Percentiles rank a stretch among this genome's conserved stretches.
Evolutionary conservation across 441 rosid species (phyloP).

Genomic region (Pelargonium cotyledonis): DNA sequence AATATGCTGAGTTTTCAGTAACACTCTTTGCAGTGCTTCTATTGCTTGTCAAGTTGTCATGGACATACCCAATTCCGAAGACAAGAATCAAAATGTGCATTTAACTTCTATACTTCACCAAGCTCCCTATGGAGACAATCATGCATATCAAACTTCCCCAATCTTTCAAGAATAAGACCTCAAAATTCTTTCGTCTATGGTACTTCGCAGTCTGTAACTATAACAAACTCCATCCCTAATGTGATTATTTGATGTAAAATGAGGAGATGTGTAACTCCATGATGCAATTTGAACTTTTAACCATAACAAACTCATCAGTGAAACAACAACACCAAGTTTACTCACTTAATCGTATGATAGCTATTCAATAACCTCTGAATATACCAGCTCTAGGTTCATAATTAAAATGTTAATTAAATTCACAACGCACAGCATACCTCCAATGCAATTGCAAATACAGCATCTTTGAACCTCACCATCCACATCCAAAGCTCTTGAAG

Average conservation of each 20-base stretch:
- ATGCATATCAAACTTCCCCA: background rate
- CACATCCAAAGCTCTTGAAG: constrained; percentile 81
- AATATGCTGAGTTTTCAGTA: background rate
- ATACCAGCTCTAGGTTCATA: background rate
- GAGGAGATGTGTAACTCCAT: background rate
- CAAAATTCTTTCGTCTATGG: background rate
- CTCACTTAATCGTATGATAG: background rate
- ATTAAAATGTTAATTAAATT: constrained; percentile 13
- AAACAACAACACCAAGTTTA: no score
- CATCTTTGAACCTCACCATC: constrained; percentile 82
- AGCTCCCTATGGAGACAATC: background rate
- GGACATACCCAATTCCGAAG: background rate
- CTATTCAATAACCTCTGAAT: background rate
- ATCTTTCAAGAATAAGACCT: background rate
- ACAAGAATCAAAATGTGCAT: background rate
- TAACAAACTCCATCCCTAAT: background rate
- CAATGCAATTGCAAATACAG: constrained; percentile 51
- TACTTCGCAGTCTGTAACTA: background rate
- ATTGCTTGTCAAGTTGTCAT: background rate
- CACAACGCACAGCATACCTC: constrained; percentile 44
- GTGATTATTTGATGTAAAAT: background rate
- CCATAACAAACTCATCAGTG: background rate
- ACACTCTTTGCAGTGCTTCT: background rate
- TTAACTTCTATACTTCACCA: background rate
- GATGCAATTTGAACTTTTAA: background rate